Evolutionary conservation across 257 asterid species (phyloP).

Genomic region (Solanum tacnaense): DNA sequence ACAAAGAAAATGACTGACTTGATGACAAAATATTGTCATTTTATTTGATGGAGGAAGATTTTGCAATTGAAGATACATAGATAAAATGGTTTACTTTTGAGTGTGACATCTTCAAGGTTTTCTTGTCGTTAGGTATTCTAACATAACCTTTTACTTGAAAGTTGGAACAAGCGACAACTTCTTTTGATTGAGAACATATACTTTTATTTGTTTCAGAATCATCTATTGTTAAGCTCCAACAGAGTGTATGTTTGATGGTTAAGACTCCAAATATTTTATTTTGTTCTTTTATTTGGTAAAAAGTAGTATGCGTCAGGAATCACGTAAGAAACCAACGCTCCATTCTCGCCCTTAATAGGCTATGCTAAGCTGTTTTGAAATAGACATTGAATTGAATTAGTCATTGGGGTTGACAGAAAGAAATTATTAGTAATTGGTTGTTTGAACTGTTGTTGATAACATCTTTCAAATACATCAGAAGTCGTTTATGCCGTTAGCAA

Average conservation of each 20-base stretch:
- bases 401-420: too few species aligned
- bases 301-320: not conserved
- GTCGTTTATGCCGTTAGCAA: too few species aligned
- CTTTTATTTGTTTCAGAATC: not conserved
- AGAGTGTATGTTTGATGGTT: not conserved
- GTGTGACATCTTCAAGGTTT: not conserved
- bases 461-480: too few species aligned
- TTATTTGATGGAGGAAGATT: not conserved
- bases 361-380: too few species aligned
- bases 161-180: not conserved
- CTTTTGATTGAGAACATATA: not conserved
- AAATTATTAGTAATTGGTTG: too few species aligned
- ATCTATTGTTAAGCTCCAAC: not conserved
- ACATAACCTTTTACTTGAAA: not conserved
- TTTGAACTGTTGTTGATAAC: too few species aligned
- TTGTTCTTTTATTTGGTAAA: not conserved
- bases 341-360: too few species aligned
- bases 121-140: not conserved
- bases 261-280: not conserved
- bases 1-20: not conserved
- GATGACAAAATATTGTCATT: not conserved
- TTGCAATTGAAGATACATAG: not conserved
- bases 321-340: too few species aligned
- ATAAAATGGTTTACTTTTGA: not conserved
- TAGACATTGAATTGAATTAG: too few species aligned